Percentiles rank a stretch among this genome's conserved stretches.
These are phyloP conservation scores for Macrophomina tecta DNA, from an alignment of 2,329 filamentous ascomycete genomes.

Conservation along the genomic window DNA sequence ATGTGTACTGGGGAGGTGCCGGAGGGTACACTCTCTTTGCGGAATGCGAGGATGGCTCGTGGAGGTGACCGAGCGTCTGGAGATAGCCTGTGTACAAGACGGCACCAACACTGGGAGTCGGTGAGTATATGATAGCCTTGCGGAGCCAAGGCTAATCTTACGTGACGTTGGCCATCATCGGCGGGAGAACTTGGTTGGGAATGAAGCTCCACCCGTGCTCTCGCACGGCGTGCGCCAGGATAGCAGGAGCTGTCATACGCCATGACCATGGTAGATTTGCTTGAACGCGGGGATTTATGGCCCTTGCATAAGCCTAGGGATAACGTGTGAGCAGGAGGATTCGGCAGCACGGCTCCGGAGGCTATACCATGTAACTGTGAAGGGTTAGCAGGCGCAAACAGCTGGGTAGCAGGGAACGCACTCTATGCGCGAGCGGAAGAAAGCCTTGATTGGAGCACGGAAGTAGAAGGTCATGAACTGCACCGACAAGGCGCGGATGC, in stretches of 20 bases:
- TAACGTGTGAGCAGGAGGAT: constrained; percentile 1
- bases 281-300: constrained; percentile 63
- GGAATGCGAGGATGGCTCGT: constrained; percentile 67
- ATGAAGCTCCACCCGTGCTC: constrained; percentile 77
- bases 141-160: constrained; percentile 36
- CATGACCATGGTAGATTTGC: constrained; percentile 62
- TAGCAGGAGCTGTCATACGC: constrained; percentile 70
- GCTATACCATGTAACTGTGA: constrained; percentile 57
- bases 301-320: constrained; percentile 65
- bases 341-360: background rate
- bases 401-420: constrained; percentile 57
- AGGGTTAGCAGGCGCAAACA: constrained; percentile 31
- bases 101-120: constrained; percentile 64
- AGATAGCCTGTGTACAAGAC: constrained; percentile 79
- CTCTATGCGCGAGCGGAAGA: constrained; percentile 89
- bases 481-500: constrained; percentile 81
- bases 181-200: constrained; percentile 77
- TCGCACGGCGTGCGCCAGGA: constrained; percentile 70
- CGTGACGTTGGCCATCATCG: constrained; percentile 75
- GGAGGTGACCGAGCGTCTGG: constrained; percentile 69
- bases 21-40: constrained; percentile 73
- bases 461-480: constrained; percentile 84
- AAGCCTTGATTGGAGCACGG: constrained; percentile 86
- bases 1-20: constrained; percentile 66
- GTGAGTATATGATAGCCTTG: background rate